Percentiles rank a stretch among this genome's conserved stretches.
phyloP scores from a whole-genome alignment of 805 yeast genomes.

The Scheffersomyces amazonensis region DNA sequence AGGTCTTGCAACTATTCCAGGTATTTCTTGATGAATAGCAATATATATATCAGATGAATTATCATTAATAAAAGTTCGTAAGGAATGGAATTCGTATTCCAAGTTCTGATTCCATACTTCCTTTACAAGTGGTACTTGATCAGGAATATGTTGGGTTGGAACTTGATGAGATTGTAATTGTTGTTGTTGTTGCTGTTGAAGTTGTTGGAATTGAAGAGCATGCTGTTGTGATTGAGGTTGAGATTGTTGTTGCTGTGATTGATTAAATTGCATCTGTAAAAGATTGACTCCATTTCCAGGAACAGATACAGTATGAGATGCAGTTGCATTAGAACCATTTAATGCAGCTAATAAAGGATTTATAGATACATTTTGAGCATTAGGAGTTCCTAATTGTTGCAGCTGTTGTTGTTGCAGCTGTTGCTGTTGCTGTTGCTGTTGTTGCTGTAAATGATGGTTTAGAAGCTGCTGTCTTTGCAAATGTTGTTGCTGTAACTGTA shows the following conservation, averaged over 20 bases:
- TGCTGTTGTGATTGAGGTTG: slow-evolving; percentile 11
- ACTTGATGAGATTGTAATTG: slow-evolving; percentile 15
- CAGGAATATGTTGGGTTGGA: slow-evolving; percentile 15
- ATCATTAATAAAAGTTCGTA: slow-evolving; percentile 56
- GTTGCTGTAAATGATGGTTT: slow-evolving; percentile 32
- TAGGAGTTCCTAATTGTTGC: slow-evolving; percentile 13
- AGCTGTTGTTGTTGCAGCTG: slow-evolving; percentile 19
- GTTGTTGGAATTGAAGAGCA: slow-evolving; percentile 19
- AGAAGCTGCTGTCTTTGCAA: slow-evolving; percentile 32
- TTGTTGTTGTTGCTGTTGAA: slow-evolving; percentile 17
- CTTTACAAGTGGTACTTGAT: slow-evolving; percentile 51
- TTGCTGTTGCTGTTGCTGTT: slow-evolving; percentile 24
- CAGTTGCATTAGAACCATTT: slow-evolving; percentile 21
- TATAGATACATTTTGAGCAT: slow-evolving; percentile 16
- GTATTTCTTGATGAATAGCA: slow-evolving; percentile 86
- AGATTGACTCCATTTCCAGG: slow-evolving; percentile 17
- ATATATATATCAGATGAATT: slow-evolving; percentile 48
- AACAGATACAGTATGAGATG: slow-evolving; percentile 11
- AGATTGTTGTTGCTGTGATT: slow-evolving; percentile 15
- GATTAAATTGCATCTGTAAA: slow-evolving; percentile 27
- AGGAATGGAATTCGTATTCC: slow-evolving; percentile 60
- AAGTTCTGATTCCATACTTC: slow-evolving; percentile 76
- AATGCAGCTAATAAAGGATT: slow-evolving; percentile 37
- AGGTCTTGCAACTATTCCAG: slow-evolving; percentile 95
- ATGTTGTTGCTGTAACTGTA: slow-evolving; percentile 32